Percentiles rank a stretch among this genome's conserved stretches.
Conservation (phyloP, 2,329 filamentous ascomycete genomes). For the Colletotrichum magnum region DNA sequence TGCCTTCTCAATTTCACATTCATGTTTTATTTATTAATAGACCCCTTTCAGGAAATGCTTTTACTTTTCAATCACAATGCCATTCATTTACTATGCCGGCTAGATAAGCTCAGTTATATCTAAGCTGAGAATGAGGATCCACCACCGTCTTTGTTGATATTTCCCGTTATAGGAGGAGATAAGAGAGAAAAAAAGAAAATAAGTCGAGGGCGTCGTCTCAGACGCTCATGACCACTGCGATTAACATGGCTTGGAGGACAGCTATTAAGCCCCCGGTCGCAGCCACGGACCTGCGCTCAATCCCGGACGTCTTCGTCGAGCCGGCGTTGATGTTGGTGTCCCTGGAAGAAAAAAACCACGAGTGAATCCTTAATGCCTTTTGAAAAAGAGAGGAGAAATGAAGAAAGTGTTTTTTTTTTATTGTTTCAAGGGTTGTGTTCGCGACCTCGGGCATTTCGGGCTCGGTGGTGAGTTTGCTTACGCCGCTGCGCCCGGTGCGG, state of each 20-base stretch:
- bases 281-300: conserved; percentile 12
- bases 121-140: conserved; percentile 22
- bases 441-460: not conserved
- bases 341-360: conserved; percentile 31
- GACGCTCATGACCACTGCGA: conserved; percentile 30
- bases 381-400: conserved; percentile 14
- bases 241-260: conserved; percentile 24
- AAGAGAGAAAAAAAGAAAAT: not conserved
- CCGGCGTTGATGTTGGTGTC: conserved; percentile 34
- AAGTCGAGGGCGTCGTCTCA: conserved; percentile 24
- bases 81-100: conserved; percentile 37
- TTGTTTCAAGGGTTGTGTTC: not conserved
- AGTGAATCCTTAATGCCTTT: conserved; percentile 37
- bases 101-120: conserved; percentile 27
- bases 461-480: conserved; percentile 35
- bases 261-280: conserved; percentile 29
- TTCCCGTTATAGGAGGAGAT: not conserved
- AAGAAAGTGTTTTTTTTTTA: not conserved
- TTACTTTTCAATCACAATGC: conserved; percentile 6
- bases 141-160: conserved; percentile 6
- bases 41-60: too few relatives aligned
- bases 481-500: conserved; percentile 34
- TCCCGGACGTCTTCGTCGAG: conserved; percentile 26
- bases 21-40: not conserved
- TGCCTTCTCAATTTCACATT: not conserved